A percentile compares a stretch with the other conserved stretches of the same genome.
Conservation (phyloP, 2,329 filamentous ascomycete genomes). For the Aspergillus japonicus region DNA sequence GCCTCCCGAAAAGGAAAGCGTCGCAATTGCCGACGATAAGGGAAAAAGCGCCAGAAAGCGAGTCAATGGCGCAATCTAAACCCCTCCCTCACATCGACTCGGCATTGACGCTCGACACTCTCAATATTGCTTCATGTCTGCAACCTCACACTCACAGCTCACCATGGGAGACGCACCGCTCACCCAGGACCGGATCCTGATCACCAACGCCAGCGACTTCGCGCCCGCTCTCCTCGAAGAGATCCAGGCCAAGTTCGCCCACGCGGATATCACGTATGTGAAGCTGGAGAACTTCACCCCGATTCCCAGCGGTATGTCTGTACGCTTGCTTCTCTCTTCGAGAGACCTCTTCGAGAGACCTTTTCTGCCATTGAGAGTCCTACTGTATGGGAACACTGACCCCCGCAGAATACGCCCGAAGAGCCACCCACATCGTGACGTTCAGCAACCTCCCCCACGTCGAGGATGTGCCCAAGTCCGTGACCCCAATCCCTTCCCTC, state of each 20-base stretch:
- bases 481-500: not conserved
- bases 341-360: too few species aligned
- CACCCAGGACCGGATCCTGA: conserved; percentile 23
- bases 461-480: conserved; percentile 30
- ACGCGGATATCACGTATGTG: conserved; percentile 22
- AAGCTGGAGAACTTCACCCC: conserved; percentile 12
- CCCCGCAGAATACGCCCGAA: conserved; percentile 22
- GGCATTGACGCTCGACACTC: not conserved
- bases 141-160: not conserved
- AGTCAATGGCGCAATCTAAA: not conserved
- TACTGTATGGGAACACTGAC: not conserved
- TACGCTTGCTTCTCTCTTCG: not conserved
- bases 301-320: conserved; percentile 25
- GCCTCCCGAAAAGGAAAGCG: not conserved
- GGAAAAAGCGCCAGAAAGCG: not conserved
- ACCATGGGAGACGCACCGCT: conserved; percentile 26
- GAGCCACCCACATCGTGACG: conserved; percentile 28
- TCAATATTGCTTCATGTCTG: not conserved
- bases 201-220: conserved; percentile 20
- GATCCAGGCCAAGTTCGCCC: conserved; percentile 24
- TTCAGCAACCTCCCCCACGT: conserved; percentile 26
- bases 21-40: not conserved
- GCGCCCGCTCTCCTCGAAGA: conserved; percentile 17
- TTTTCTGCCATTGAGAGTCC: too few species aligned
- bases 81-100: not conserved